Evolutionary conservation across 2,329 filamentous ascomycete genomes (phyloP).

Genomic region (Mariannaea elegans): DNA sequence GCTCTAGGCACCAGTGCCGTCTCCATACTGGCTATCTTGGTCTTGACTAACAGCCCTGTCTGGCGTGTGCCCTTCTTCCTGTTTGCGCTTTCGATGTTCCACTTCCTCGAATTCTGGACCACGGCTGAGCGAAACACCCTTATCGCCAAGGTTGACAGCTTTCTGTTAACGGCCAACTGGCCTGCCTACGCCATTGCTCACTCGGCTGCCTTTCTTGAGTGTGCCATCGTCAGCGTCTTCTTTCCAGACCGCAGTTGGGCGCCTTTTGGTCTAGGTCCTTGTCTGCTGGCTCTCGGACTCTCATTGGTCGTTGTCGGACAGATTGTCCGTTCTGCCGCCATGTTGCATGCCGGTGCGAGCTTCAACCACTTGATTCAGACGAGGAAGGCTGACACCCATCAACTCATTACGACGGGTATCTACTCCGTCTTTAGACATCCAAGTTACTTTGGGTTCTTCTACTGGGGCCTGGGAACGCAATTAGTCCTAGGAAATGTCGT

Average conservation of each 20-base stretch:
- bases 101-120: constrained; percentile 96
- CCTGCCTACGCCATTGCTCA: constrained; percentile 86
- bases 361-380: constrained; percentile 91
- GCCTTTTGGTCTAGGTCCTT: constrained; percentile 52
- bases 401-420: constrained; percentile 83
- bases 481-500: constrained; percentile 85
- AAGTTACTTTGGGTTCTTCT: constrained; percentile 98
- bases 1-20: constrained; percentile 50
- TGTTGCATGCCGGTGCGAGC: constrained; percentile 87
- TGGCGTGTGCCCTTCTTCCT: constrained; percentile 76
- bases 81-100: constrained; percentile 77
- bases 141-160: constrained; percentile 76
- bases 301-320: constrained; percentile 76
- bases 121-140: constrained; percentile 86
- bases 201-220: constrained; percentile 76
- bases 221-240: constrained; percentile 66
- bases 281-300: constrained; percentile 66
- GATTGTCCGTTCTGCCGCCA: constrained; percentile 78
- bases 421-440: constrained; percentile 84
- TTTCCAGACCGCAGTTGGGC: constrained; percentile 61
- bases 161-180: constrained; percentile 87
- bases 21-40: constrained; percentile 43
- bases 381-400: constrained; percentile 72
- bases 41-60: constrained; percentile 54
- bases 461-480: constrained; percentile 97